Percentiles rank a stretch among this genome's conserved stretches.
phyloP scores from a whole-genome alignment of 805 yeast genomes.

The Hanseniaspora lachancei region DNA sequence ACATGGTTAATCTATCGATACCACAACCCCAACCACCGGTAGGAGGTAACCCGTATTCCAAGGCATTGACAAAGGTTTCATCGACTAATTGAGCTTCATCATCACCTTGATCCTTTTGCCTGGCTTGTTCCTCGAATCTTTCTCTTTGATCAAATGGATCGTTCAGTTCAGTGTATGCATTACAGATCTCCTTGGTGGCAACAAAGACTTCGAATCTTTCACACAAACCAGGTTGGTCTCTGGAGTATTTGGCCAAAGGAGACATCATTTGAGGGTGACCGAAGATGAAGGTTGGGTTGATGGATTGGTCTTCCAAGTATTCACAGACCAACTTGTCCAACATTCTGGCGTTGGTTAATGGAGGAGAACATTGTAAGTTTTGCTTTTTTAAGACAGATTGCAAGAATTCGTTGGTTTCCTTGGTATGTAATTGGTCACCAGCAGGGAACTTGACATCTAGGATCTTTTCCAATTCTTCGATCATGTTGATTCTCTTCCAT shows the following conservation, averaged over 20 bases:
- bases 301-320: conserved; percentile 71
- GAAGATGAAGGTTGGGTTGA: conserved; percentile 93
- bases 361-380: conserved; percentile 78
- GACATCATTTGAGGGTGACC: conserved; percentile 99
- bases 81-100: conserved; percentile 96
- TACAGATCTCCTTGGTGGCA: conserved; percentile 95
- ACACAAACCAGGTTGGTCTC: conserved; percentile 85
- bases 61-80: conserved; percentile 93
- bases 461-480: conserved; percentile 81
- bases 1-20: conserved; percentile 96
- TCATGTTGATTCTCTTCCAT: conserved; percentile 97
- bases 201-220: conserved; percentile 98
- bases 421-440: conserved; percentile 88
- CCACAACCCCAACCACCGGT: conserved; percentile 99
- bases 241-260: conserved; percentile 92
- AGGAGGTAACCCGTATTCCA: conserved; percentile 97
- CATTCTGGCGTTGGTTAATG: conserved; percentile 96
- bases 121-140: conserved; percentile 97
- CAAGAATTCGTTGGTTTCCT: conserved; percentile 83
- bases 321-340: conserved; percentile 96
- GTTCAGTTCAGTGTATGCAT: conserved; percentile 96
- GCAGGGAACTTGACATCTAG: conserved; percentile 85
- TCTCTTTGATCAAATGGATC: conserved; percentile 97
- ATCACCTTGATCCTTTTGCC: conserved; percentile 97
- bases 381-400: conserved; percentile 62